These are phyloP conservation scores for Polyporus tsugae DNA, from an alignment of 1,284 basidiomycete species.

Conservation along the genomic window DNA sequence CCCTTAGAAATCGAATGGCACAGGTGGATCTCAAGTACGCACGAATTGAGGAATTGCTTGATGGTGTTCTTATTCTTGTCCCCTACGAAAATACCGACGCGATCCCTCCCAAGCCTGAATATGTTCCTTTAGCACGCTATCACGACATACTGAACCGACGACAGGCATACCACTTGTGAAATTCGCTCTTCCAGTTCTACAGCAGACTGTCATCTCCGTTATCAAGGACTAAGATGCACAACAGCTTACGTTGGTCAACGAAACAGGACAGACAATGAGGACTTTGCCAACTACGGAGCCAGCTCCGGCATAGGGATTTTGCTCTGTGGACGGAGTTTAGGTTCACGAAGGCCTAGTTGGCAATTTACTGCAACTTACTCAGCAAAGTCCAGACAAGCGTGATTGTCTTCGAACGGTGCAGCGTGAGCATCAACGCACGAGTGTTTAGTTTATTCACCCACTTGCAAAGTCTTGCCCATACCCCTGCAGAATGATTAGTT, in stretches of 20 bases:
- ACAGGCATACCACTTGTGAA: slow-evolving; percentile 82
- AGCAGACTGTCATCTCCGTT: slow-evolving; percentile 3
- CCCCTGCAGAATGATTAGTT: slow-evolving; percentile 66
- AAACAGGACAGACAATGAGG: slow-evolving; percentile 94
- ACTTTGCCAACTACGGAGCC: slow-evolving; percentile 77
- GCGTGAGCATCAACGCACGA: not conserved
- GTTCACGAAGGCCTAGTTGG: not conserved
- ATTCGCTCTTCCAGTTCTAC: slow-evolving; percentile 96
- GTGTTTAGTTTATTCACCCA: slow-evolving; percentile 30
- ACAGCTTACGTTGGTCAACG: slow-evolving; percentile 78
- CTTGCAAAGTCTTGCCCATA: slow-evolving; percentile 92
- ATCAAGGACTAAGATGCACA: not conserved
- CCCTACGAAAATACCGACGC: slow-evolving; percentile 81
- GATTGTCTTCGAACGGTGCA: slow-evolving; percentile 71
- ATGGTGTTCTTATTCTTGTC: slow-evolving; percentile 80
- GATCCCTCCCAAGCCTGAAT: slow-evolving; percentile 78
- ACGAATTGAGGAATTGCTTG: slow-evolving; percentile 81
- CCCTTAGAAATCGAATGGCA: slow-evolving; percentile 9
- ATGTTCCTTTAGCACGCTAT: not conserved
- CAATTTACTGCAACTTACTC: slow-evolving; percentile 56
- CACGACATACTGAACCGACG: not conserved
- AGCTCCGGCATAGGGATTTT: slow-evolving; percentile 80
- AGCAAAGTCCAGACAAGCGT: slow-evolving; percentile 89
- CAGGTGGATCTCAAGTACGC: slow-evolving; percentile 33
- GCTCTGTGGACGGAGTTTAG: slow-evolving; percentile 56